Evolutionary conservation across 2,329 filamentous ascomycete species (phyloP).

Genomic region (Colletotrichum brevisporum): DNA sequence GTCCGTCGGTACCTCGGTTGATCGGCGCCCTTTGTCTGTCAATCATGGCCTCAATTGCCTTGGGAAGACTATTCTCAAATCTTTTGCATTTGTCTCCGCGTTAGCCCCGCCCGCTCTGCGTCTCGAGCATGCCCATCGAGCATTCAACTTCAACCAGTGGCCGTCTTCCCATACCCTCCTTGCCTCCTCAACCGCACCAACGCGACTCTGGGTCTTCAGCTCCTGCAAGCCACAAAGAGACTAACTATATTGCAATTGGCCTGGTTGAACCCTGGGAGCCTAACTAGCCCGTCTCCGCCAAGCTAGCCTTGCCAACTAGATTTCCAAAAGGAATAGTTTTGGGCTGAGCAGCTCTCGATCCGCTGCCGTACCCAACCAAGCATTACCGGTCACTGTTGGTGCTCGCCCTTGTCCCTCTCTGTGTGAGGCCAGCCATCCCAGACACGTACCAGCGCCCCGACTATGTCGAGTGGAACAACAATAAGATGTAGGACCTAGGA

Average conservation of each 20-base stretch:
- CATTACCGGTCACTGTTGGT: slow-evolving; percentile 16
- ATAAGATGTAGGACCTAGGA: not conserved
- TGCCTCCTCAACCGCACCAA: slow-evolving; percentile 20
- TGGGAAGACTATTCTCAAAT: not conserved
- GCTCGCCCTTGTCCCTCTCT: slow-evolving; percentile 8
- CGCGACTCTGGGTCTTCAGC: slow-evolving; percentile 49
- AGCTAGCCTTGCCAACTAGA: slow-evolving; percentile 45
- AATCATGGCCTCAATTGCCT: not conserved
- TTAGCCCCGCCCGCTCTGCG: slow-evolving; percentile 36
- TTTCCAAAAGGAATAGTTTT: slow-evolving; percentile 44
- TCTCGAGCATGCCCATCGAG: not conserved
- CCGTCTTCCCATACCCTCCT: slow-evolving; percentile 13
- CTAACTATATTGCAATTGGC: slow-evolving; percentile 45
- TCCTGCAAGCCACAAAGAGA: slow-evolving; percentile 51
- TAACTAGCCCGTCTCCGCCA: slow-evolving; percentile 43
- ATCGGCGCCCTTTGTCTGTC: not conserved
- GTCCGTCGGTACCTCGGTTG: slow-evolving; percentile 3
- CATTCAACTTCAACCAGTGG: not conserved
- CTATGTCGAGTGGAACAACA: slow-evolving; percentile 16
- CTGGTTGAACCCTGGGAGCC: slow-evolving; percentile 31
- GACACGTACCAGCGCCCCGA: slow-evolving; percentile 1
- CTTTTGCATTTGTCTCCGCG: slow-evolving; percentile 35
- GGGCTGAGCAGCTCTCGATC: slow-evolving; percentile 42
- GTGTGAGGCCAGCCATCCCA: slow-evolving; percentile 10
- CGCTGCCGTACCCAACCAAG: slow-evolving; percentile 18